Base-by-base conservation (phyloP, 2,329 filamentous ascomycete genomes). In the Exophiala sp. region DNA sequence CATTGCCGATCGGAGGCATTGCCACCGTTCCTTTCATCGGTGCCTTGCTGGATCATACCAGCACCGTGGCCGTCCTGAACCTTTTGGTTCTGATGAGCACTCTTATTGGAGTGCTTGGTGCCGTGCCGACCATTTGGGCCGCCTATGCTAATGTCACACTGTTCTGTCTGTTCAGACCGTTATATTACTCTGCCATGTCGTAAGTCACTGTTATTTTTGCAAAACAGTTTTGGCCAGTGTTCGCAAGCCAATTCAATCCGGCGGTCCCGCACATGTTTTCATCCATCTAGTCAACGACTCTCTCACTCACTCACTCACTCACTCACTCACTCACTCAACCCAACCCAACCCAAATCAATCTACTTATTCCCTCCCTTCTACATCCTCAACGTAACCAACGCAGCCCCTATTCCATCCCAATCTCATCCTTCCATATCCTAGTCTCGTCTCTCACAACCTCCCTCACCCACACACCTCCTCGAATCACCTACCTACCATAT, bases 131-230 rank as follows among this genome's bases (percentile, higher is more conserved):
- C 47, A 63, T 78, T 5, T 85, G 82, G 80, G 85, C 87, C 1
- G 72, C 71, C 0, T 95, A 95, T 60, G 70, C 76, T n/a, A 90
- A 89, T 56, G 74, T 95, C 43, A 69, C 75, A 22, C 76, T 95
- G n/a, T 95, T 95, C 62, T 86, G 93, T 9, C 68, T 95, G 18
- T 90, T 93, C 63, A 80, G 89, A 0, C 89, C 90, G 0, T 82
- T 95, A 23, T 96, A 95, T 69, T 95, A 95, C 70, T 94, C 88
- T 0, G 82, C 88, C 6, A 86, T 95, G 50, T 91, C 85, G 65
- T 76, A 70, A 69, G 73, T 63, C 10, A 18, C 10, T 61, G 11
- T 18, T 34, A 5, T 21, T 27, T 11, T 27, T 14, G 16, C 24
- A n/a, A n/a, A n/a, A n/a, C n/a, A n/a, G n/a, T n/a, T n/a, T n/a